Evolutionary conservation across 1,284 basidiomycete genomes (phyloP), one percentile per base, ranked within the genome.

Genomic region (Gomphus sp.): DNA sequence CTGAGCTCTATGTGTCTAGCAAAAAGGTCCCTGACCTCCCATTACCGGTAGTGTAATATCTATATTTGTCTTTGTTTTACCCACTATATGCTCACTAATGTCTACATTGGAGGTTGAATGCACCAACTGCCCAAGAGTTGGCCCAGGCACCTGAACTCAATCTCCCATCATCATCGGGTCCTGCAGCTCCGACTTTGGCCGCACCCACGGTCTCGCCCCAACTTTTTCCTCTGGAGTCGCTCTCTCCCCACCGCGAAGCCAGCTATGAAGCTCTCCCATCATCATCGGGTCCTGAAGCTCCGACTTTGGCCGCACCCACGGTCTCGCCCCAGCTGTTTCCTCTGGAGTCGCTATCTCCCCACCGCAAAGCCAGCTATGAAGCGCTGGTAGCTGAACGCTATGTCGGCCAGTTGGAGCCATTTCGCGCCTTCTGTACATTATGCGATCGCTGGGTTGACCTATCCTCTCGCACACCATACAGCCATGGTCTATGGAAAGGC

Each of bases 361-460:
- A 59, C 36, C 52, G 58, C 25, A 34, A 55, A 28, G 39, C 52
- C 4, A 55, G 52, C 41, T 59, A 59, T 55, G 49, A 48, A 28
- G 58, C 58, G 33, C 44, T 59, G 16, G n/a, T 31, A 2, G 34
- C 43, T 8, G 58, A 59, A 16, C 34, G 44, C 41, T 41, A 37
- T 39, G 49, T 59, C 60, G 74, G 75, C 36, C 73, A 74, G n/a
- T 67, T 84, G 39, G 81, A 83, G 57, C 74, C 79, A 0, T 76
- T 79, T 66, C 74, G 76, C 12, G 81, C 76, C 31, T 74, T 75
- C 59, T 87, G 84, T 64, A 76, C 71, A 31, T 72, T 76, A 22
- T 87, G 84, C 66, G 69, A 76, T 44, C 76, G 76, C 58, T 75
- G 74, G 70, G 74, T 86, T 16, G 72, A 74, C 36, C 73, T 87